Evolutionary conservation across 305 asterid genomes (phyloP), one percentile per base, ranked within the genome.

Genomic region (Lippia alba): DNA sequence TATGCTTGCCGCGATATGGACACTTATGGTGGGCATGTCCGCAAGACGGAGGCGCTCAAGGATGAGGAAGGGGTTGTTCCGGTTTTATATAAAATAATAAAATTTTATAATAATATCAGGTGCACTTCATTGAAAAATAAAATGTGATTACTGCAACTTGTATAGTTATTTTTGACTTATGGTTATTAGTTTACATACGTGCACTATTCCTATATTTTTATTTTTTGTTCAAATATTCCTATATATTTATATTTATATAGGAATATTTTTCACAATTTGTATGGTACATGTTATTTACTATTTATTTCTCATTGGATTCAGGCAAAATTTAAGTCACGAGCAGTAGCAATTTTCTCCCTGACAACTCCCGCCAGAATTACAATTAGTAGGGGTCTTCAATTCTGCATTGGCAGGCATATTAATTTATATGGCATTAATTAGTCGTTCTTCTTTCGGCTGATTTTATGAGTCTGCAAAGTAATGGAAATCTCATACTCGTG

Each of bases 11-110:
- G 86, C 92, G 0, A 83, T 88, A 0, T 81, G 78, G 7, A 83
- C 91, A 11, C 82, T 89, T 2, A 79, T 89, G 89, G 90, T 87
- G 7, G 91, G 87, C 12, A 74, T 86, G 0, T 83, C 74, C 17
- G 89, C 96, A 66, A 64, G 81, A 50, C 32, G 56, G 58, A 4
- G 57, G 77, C 5, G 60, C 73, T 1, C 11, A 78, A 40, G 3
- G 56, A 73, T 3, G 78, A 50, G 15, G 82, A 59, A 44, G 72
- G 5, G 32, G 77, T 72, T 15, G 82, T 74, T 34, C 79, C 62
- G 3, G 61, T n/a, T n/a, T n/a, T n/a, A n/a, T n/a, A n/a, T n/a
- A n/a, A n/a, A n/a, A n/a, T n/a, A n/a, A n/a, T n/a, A n/a, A n/a
- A n/a, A n/a, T n/a, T n/a, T n/a, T n/a, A n/a, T n/a, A n/a, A n/a